Conservation (phyloP, 2,329 filamentous ascomycete species). For the Epichloe hybrida region DNA sequence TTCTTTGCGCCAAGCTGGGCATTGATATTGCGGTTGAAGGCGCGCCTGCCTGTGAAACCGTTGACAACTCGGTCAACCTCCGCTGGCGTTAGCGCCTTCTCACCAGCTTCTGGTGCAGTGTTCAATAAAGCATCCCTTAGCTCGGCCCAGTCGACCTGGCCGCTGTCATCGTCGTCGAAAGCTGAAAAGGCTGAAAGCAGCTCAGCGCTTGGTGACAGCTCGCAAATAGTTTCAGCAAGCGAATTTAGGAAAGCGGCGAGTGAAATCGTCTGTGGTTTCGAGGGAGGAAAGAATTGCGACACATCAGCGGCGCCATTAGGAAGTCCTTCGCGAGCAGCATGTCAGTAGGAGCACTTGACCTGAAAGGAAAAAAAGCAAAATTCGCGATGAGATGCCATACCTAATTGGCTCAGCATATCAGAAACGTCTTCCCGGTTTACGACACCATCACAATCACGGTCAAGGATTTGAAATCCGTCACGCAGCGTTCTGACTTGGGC, state of each 20-base stretch:
- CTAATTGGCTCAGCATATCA: slow-evolving; percentile 77
- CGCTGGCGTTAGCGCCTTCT: slow-evolving; percentile 46
- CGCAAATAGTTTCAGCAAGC: slow-evolving; percentile 58
- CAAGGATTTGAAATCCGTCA: slow-evolving; percentile 87
- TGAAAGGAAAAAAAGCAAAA: not conserved
- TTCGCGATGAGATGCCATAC: slow-evolving; percentile 26
- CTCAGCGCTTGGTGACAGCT: slow-evolving; percentile 65
- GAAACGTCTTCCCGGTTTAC: slow-evolving; percentile 73
- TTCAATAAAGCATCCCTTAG: slow-evolving; percentile 71
- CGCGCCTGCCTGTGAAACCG: slow-evolving; percentile 72
- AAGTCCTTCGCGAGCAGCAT: slow-evolving; percentile 40
- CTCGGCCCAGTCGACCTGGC: slow-evolving; percentile 75
- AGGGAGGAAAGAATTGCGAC: slow-evolving; percentile 70
- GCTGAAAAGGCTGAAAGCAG: slow-evolving; percentile 83
- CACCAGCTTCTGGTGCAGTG: slow-evolving; percentile 64
- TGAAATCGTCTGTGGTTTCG: slow-evolving; percentile 57
- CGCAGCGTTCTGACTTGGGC: slow-evolving; percentile 76
- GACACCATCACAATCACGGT: slow-evolving; percentile 73
- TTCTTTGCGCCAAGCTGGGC: slow-evolving; percentile 43
- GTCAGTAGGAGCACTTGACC: not conserved
- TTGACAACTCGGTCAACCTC: slow-evolving; percentile 82
- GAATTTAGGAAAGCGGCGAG: slow-evolving; percentile 78
- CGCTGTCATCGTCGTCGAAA: slow-evolving; percentile 91
- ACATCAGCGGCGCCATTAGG: slow-evolving; percentile 58
- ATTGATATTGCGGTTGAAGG: slow-evolving; percentile 55